Base-by-base conservation (phyloP, 345 rosid genomes). In the Cardamine resedifolia region DNA sequence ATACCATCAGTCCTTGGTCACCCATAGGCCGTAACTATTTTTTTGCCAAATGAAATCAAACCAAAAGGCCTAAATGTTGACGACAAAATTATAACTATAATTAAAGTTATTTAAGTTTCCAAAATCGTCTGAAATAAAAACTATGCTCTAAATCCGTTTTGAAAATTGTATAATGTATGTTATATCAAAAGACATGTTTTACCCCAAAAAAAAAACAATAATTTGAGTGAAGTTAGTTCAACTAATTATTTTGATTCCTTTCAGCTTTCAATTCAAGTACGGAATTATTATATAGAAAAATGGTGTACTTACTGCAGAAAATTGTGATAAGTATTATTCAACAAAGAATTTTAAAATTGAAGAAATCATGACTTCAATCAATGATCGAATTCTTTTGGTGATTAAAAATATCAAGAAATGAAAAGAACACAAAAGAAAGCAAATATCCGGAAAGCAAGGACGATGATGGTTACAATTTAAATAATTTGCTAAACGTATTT, bases 221-320 rank as follows among this genome's bases (percentile, higher is more conserved):
- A 26, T 38, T 10, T 2, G 20, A 66, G 61, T 67, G 72, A 39
- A 53, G 62, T 67, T 53, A 39, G 41, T 53, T 18, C 52, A 67
- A 66, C 69, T 31, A 48, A 31, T 33, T 39, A 67, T 27, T 38
- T 38, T 39, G 20, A 53, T 67, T 53, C 28, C 21, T 53, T 67
- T 53, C 10, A 52, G 19, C 18, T 38, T 67, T 53, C 14, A 28
- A 6, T 49, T 23, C 28, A 19, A 66, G 11, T 14, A 31, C 12
- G 20, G 15, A 24, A 51, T 26, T 14, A 43, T 43, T 52, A 14
- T 6, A 51, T 26, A 26, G 5, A 52, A 38, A 36, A 6, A 51
- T 43, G 19, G 48, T 43, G 48, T 43, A n/a, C 19, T 43, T 43
- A n/a, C 48, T 41, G 48, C 19, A 50, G 5, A 66, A 36, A n/a